These are phyloP conservation scores for Pistacia integerrima DNA, from an alignment of 345 rosid genomes.

Conservation along the genomic window DNA sequence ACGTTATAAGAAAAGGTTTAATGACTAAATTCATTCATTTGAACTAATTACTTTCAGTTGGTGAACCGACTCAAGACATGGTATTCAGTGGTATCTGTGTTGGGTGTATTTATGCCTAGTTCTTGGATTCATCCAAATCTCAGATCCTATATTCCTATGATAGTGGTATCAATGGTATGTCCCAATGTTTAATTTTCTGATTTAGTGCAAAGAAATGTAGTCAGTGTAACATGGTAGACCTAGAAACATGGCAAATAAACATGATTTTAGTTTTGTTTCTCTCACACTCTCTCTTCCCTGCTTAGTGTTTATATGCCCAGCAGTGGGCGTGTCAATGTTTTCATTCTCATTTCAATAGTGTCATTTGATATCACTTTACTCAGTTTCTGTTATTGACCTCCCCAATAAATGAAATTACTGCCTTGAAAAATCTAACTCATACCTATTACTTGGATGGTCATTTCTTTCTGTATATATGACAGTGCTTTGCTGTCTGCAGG, in stretches of 20 bases:
- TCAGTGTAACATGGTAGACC: background rate
- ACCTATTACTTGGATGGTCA: background rate
- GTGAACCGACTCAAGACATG: background rate
- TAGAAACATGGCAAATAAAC: background rate
- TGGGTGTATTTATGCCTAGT: background rate
- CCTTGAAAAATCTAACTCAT: background rate
- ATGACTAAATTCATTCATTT: background rate
- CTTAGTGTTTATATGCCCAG: background rate
- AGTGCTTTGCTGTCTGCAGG: conserved; percentile 44
- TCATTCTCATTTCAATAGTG: background rate
- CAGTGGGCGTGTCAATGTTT: background rate
- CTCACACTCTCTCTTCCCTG: background rate
- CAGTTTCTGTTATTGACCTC: background rate
- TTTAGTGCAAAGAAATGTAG: background rate
- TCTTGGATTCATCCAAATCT: background rate
- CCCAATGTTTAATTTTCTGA: background rate
- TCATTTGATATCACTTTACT: background rate
- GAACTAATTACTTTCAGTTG: background rate
- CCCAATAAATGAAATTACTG: background rate
- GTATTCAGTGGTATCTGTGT: background rate
- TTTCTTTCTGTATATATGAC: background rate
- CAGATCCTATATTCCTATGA: background rate
- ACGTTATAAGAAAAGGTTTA: background rate
- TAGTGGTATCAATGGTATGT: background rate
- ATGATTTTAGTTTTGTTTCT: no score